Evolutionary conservation across 169 alveolate species (phyloP), one percentile per base, ranked within the genome.

Genomic region (Plasmodium inui): DNA sequence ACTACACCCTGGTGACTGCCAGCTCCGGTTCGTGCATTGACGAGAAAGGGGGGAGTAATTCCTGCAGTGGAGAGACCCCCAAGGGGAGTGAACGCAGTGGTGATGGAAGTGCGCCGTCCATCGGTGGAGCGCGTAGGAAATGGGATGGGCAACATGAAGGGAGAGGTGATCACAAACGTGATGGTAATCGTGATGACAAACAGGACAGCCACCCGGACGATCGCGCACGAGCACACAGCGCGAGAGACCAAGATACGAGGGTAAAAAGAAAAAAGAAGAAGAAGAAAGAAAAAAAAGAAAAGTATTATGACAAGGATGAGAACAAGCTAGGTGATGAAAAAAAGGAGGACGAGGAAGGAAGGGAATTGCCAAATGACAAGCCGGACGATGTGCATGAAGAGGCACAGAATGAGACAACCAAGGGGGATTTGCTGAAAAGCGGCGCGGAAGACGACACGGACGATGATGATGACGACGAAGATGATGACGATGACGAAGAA

Each of bases 401-500:
- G 30, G 17, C 1, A n/a, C 53, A 53, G 71, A 28, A 3, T 7
- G 50, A 55, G 55, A 44, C 55, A 5, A 12, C 34, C 22, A 17
- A 46, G n/a, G 32, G 32, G 8, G 50, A 28, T n/a, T 28, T 28
- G 30, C 74, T 22, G 2, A 44, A 55, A 7, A 28, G 72, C 12
- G 72, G 73, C 14, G 34, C 3, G 26, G 6, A 84, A 50, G 57
- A 28, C 22, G n/a, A 10, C 14, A 19, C 73, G 7, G 12, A 84
- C 14, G 67, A 72, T 4, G 78, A 74, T 28, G 79, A 67, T 6
- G 80, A 67, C 2, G 93, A 85, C 0, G 93, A 85, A 1, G 83
- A 85, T 2, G 93, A 85, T 3, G 92, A 84, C 0, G 83, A 46
- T 2, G 92, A 84, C n/a, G 92, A 83, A 0, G 93, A 85, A 0